Evolutionary conservation across 768 basidiomycete species (phyloP).

Genomic region (Xerocomellus chrysenteron): DNA sequence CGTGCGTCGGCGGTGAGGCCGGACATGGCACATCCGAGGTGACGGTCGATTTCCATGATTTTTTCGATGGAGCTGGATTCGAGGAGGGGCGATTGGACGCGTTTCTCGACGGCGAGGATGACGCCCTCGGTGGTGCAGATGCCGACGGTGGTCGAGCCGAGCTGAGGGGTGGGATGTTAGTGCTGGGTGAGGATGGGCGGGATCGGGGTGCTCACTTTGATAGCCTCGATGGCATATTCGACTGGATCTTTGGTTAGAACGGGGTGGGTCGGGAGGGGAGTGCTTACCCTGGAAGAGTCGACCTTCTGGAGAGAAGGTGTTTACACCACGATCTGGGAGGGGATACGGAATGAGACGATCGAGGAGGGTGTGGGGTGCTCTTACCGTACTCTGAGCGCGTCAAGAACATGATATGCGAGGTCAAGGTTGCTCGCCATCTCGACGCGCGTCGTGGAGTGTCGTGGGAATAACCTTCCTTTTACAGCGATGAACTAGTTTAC

Average conservation of each 20-base stretch:
- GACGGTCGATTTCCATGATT: constrained; percentile 98
- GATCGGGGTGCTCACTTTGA: constrained; percentile 64
- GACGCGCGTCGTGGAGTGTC: constrained; percentile 33
- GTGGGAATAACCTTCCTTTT: constrained; percentile 34
- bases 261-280: background rate
- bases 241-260: constrained; percentile 49
- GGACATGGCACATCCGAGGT: constrained; percentile 98
- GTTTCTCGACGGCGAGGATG: constrained; percentile 96
- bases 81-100: constrained; percentile 93
- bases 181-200: background rate
- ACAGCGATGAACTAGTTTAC: background rate
- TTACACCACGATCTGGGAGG: constrained; percentile 85
- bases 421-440: constrained; percentile 15
- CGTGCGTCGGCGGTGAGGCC: constrained; percentile 96
- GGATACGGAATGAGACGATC: background rate
- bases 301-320: constrained; percentile 98
- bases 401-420: constrained; percentile 67
- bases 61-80: constrained; percentile 97
- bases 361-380: background rate
- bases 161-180: constrained; percentile 45
- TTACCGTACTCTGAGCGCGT: constrained; percentile 94
- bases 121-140: constrained; percentile 89
- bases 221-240: constrained; percentile 99
- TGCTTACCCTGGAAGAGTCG: constrained; percentile 92
- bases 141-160: constrained; percentile 97